Percentiles rank a stretch among this genome's conserved stretches.
These are phyloP conservation scores for Saccharomyces paradoxus DNA, from an alignment of 805 yeast genomes.

Conservation along the genomic window DNA sequence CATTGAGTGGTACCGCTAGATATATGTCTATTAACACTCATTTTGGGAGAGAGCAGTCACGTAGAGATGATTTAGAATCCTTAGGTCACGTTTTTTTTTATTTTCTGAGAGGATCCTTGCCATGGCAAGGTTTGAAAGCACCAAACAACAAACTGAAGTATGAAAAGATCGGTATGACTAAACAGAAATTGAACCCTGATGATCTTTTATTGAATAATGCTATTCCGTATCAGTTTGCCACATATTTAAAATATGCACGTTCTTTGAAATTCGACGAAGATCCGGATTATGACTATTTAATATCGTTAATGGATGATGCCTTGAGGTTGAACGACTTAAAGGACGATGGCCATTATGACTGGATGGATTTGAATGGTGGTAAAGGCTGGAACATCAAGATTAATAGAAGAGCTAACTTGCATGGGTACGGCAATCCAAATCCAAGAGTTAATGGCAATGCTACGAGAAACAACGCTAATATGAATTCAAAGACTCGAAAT, in stretches of 20 bases:
- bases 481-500: slow-evolving; percentile 7
- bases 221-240: slow-evolving; percentile 66
- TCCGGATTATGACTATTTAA: slow-evolving; percentile 65
- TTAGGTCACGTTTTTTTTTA: slow-evolving; percentile 77
- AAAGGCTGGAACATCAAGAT: slow-evolving; percentile 73
- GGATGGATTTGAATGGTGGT: slow-evolving; percentile 75
- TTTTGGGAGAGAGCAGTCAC: slow-evolving; percentile 72
- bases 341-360: slow-evolving; percentile 66
- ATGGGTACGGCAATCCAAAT: slow-evolving; percentile 72
- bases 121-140: slow-evolving; percentile 88
- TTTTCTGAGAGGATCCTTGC: slow-evolving; percentile 68
- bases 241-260: slow-evolving; percentile 62
- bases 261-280: slow-evolving; percentile 67
- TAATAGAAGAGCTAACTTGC: slow-evolving; percentile 70
- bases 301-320: slow-evolving; percentile 51
- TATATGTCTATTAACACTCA: slow-evolving; percentile 88
- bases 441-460: slow-evolving; percentile 31
- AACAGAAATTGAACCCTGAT: slow-evolving; percentile 57
- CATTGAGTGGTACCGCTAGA: slow-evolving; percentile 77
- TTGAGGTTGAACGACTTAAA: slow-evolving; percentile 49
- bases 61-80: slow-evolving; percentile 77
- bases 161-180: slow-evolving; percentile 77
- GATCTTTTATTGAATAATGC: slow-evolving; percentile 47
- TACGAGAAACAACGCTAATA: slow-evolving; percentile 9
- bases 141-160: slow-evolving; percentile 78